Base-by-base conservation (phyloP, 2,329 filamentous ascomycete species). In the Aspergillus ochraceoroseus region DNA sequence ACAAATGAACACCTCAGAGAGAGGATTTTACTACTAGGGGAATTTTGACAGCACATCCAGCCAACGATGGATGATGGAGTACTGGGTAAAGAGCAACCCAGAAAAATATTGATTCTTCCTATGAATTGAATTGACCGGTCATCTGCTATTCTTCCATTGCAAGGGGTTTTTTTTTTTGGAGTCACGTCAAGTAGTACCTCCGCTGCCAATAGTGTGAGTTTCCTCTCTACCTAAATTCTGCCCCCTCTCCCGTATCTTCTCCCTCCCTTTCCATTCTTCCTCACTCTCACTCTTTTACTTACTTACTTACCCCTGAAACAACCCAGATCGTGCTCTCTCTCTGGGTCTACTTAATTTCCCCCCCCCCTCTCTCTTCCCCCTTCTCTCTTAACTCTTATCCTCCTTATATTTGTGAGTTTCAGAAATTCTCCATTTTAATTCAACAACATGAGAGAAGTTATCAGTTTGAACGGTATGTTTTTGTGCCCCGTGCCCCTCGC, bases 381-480 rank as follows among this genome's bases (percentile, higher is more conserved):
- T 48, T 32, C 43, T 44, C 32, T 38, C 47, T 41, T 38, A 44
- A 40, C 33, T 41, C 36, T 35, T 35, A 26, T 36, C 29, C 31
- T 32, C 29, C 34, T 36, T 38, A 26, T 33, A 46, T 56, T 54
- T 46, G 48, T 50, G 34, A 31, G 31, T 35, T 32, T 45, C 35
- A 39, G 44, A 41, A 35, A 48, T 43, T 43, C 44, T 19, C 32
- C 32, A 38, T 40, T 47, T 34, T 35, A 43, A 51, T 35, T 59
- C 62, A 64, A 64, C 77, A 89, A 70, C 69, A 96, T 96, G 90
- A 89, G 90, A 85, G 90, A 96, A 82, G 88, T 96, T 70, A 95
- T 96, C 73, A 90, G 85, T 76, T 85, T 96, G 80, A 95, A 95
- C 80, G 89, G 90, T 95, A 81, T 66, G 84, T 58, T 41, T 43